Evolutionary conservation across 352 stramenopile genomes (phyloP).

Genomic region (Phytophthora palmivora): DNA sequence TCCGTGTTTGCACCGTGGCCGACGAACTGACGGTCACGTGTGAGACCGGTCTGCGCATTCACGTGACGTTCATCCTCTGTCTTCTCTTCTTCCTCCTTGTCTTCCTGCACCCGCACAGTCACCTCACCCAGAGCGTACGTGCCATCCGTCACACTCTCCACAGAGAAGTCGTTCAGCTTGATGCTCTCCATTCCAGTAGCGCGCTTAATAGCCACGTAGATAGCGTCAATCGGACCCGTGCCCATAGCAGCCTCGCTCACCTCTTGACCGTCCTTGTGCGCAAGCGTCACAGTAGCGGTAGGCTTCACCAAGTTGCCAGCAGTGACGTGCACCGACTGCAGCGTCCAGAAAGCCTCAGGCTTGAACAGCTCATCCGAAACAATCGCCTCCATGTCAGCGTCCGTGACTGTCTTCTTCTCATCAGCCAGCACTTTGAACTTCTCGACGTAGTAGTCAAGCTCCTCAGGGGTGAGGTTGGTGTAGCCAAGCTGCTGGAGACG

Average conservation of each 20-base stretch:
- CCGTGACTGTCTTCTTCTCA: conserved; percentile 93
- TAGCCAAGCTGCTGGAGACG: conserved; percentile 92
- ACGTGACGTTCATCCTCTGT: conserved; percentile 69
- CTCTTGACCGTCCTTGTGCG: conserved; percentile 89
- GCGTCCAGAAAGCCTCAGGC: conserved; percentile 90
- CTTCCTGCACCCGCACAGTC: conserved; percentile 83
- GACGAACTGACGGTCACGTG: conserved; percentile 87
- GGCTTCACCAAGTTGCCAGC: conserved; percentile 91
- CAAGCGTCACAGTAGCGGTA: conserved; percentile 90
- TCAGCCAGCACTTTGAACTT: conserved; percentile 93
- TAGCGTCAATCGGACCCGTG: conserved; percentile 86
- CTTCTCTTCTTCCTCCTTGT: conserved; percentile 57
- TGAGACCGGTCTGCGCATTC: conserved; percentile 88
- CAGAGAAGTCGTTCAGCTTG: conserved; percentile 89
- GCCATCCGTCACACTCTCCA: conserved; percentile 90
- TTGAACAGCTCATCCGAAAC: conserved; percentile 91
- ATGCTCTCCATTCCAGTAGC: conserved; percentile 83
- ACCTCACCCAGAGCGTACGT: conserved; percentile 89
- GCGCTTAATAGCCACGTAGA: conserved; percentile 89
- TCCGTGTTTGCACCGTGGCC: conserved; percentile 91
- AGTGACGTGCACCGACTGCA: conserved; percentile 90
- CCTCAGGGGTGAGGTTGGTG: conserved; percentile 80
- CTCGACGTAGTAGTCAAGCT: conserved; percentile 92
- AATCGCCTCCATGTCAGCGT: conserved; percentile 92
- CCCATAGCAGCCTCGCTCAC: conserved; percentile 91